Base-by-base conservation (phyloP, 1,139 yeast genomes). In the Nakaseomyces bracarensis region DNA sequence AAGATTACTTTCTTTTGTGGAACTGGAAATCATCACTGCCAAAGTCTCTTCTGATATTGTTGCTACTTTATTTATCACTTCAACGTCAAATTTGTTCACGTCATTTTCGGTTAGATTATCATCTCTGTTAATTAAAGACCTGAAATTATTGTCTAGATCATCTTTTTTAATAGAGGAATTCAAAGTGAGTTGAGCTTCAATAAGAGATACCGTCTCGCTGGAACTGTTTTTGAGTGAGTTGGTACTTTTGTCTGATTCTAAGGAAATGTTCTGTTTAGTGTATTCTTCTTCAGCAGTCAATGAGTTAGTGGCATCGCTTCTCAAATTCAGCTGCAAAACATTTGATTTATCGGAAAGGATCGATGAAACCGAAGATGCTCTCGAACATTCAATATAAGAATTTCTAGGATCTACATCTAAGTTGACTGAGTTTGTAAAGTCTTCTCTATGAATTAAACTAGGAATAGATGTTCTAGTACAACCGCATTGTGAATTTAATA, bases 321-420 rank as follows among this genome's bases (percentile, higher is more conserved):
- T 30, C 14, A 18, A 11, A 7, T 21, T 9, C 13, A 30, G 5
- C 14, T 15, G 16, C 22, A 30, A 18, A 21, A 16, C 11, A 13
- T 13, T 20, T 13, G 36, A 33, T 2, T n/a, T 21, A 33, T 21
- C 26, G 11, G 36, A 33, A 6, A 21, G 26, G 4, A 33, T 21
- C 6, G 36, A 33, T 4, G 36, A 33, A 20, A 33, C 26, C 4
- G 36, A 33, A n/a, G 36, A 21, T 11, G 34, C 34, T 13, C 36
- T 33, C 13, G 36, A 20, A 14, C 36, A 20, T 13, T 20, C 26
- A 20, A 20, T 21, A 13, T n/a, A 21, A n/a, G 26, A 2, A n/a
- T 25, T 11, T 33, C 36, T 33, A 5, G 18, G 25, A n/a, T 33
- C 36, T 10, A 21, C 25, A 4, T 16, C n/a, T 4, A 26, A 33